Evolutionary conservation across 2,329 filamentous ascomycete genomes (phyloP).

Genomic region (Bisporella sp.): DNA sequence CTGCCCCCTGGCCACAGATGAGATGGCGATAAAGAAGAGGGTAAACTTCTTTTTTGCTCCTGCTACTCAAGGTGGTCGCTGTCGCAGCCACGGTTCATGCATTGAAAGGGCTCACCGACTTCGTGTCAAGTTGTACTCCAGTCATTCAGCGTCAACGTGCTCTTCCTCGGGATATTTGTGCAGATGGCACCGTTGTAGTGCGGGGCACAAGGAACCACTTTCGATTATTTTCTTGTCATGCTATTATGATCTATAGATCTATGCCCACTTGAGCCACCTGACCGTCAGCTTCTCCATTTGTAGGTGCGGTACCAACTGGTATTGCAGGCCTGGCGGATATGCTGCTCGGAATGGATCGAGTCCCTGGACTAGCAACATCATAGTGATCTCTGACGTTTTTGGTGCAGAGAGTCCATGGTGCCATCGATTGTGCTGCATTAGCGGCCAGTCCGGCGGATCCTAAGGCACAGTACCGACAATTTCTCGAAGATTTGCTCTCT

Average conservation of each 20-base stretch:
- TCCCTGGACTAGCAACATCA: too few species aligned
- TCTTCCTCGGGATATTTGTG: constrained; percentile 18
- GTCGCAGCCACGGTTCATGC: constrained; percentile 28
- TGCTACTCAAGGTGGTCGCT: too few species aligned
- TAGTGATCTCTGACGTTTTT: constrained; percentile 20
- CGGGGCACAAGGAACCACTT: constrained; percentile 21
- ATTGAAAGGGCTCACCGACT: constrained; percentile 28
- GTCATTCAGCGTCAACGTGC: constrained; percentile 24
- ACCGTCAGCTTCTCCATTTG: too few species aligned
- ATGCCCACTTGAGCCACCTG: too few species aligned
- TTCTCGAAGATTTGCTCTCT: constrained; percentile 2
- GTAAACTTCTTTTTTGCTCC: too few species aligned
- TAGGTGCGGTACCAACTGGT: too few species aligned
- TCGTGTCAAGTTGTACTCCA: constrained; percentile 32
- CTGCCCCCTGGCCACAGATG: background rate
- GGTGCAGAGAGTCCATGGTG: constrained; percentile 18
- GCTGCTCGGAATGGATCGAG: too few species aligned
- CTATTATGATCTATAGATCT: too few species aligned
- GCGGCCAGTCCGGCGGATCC: constrained; percentile 25
- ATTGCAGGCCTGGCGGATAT: too few species aligned
- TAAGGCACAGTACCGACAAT: constrained; percentile 3
- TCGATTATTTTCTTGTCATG: background rate
- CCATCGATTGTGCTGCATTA: constrained; percentile 26
- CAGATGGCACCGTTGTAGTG: constrained; percentile 23
- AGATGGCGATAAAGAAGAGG: too few species aligned